Conservation (phyloP, 306 rosid species). For the Spatholobus suberectus region DNA sequence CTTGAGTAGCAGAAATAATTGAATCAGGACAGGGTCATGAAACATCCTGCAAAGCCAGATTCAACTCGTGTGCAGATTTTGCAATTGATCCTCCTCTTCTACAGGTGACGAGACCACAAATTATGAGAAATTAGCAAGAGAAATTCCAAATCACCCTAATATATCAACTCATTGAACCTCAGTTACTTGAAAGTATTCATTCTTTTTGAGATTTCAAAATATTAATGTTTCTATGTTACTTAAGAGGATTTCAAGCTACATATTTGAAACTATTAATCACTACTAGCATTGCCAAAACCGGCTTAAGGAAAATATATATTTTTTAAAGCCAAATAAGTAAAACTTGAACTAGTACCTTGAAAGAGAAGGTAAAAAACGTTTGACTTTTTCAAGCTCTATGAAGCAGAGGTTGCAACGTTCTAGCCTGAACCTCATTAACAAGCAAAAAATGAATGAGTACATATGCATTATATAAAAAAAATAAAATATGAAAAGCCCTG, state of each 20-base stretch:
- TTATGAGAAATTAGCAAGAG: conserved; percentile 42
- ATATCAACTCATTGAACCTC: background rate
- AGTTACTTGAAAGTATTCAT: conserved; percentile 1
- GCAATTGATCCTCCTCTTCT: conserved; percentile 96
- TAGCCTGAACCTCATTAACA: conserved; percentile 60
- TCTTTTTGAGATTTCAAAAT: conserved; percentile 23
- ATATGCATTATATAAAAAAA: conserved; percentile 5
- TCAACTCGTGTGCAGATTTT: conserved; percentile 91
- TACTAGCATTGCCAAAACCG: background rate
- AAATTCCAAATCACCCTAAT: conserved; percentile 11
- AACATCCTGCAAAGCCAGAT: conserved; percentile 80
- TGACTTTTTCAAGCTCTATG: conserved; percentile 91
- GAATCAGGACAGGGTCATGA: conserved; percentile 52
- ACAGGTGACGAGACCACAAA: conserved; percentile 42
- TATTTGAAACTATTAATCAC: background rate
- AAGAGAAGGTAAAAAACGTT: conserved; percentile 67
- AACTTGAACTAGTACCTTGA: conserved; percentile 58
- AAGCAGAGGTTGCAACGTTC: conserved; percentile 95
- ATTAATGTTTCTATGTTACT: background rate
- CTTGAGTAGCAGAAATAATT: conserved; percentile 37
- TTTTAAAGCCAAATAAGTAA: background rate
- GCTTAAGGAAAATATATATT: background rate
- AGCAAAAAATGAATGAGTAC: conserved; percentile 24
- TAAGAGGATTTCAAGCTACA: background rate
- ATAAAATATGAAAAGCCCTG: conserved; percentile 15